Conservation (phyloP, 2,329 filamentous ascomycete species). For the Pezicula radicicola region DNA sequence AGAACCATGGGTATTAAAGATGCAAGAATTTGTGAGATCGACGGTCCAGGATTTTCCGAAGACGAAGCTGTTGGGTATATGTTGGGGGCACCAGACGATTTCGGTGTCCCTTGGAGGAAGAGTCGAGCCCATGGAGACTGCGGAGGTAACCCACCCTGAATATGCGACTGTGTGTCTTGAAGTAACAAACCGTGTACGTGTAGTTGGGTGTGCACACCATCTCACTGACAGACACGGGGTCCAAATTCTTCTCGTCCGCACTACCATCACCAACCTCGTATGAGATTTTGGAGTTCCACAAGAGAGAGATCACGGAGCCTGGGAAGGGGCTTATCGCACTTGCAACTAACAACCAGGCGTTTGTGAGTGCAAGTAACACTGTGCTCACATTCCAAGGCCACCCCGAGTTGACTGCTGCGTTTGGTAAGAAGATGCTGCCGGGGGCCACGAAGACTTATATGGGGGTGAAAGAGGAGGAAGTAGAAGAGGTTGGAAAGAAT, state of each 20-base stretch:
- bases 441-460: conserved; percentile 33
- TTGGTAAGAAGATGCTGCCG: conserved; percentile 35
- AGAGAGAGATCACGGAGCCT: conserved; percentile 32
- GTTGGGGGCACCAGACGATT: conserved; percentile 44
- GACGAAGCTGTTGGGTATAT: conserved; percentile 35
- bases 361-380: conserved; percentile 34
- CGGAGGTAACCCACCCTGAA: conserved; percentile 29
- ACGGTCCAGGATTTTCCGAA: conserved; percentile 25
- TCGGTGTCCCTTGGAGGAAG: conserved; percentile 34
- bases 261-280: conserved; percentile 15
- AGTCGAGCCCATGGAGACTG: conserved; percentile 33
- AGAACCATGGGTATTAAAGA: conserved; percentile 37
- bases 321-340: conserved; percentile 32
- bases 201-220: conserved; percentile 34
- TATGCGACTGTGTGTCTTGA: background rate
- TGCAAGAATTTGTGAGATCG: conserved; percentile 36
- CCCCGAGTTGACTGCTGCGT: conserved; percentile 38
- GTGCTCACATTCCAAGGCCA: conserved; percentile 44
- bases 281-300: conserved; percentile 39
- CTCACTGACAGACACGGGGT: conserved; percentile 33
- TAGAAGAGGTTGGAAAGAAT: conserved; percentile 21
- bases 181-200: conserved; percentile 5
- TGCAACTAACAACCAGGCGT: conserved; percentile 34
- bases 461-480: conserved; percentile 30
- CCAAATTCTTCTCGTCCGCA: conserved; percentile 32